A percentile compares a stretch with the other conserved stretches of the same genome.
Conservation (phyloP, 495 filamentous ascomycete species). For the Tuber magnatum region DNA sequence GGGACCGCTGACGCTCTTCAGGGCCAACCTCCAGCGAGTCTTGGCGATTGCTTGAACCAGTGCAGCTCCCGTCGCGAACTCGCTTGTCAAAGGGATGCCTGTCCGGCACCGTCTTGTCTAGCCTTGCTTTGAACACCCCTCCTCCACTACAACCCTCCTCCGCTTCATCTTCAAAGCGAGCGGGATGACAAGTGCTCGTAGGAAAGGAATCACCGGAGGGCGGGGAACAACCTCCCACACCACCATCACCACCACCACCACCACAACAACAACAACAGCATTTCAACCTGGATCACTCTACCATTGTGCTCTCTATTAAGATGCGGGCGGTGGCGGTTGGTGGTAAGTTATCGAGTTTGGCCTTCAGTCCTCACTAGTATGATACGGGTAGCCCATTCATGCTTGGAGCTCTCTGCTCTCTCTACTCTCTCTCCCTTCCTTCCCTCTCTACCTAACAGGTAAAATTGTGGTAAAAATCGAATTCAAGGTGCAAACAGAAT, state of each 20-base stretch:
- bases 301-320: background rate
- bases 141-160: background rate
- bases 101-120: background rate
- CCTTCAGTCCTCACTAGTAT: background rate
- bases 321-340: background rate
- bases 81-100: background rate
- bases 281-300: background rate
- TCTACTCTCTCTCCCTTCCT: background rate
- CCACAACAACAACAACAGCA: background rate
- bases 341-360: background rate
- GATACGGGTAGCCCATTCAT: background rate
- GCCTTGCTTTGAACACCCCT: background rate
- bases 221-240: background rate
- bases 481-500: background rate
- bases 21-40: background rate
- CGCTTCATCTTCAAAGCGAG: background rate
- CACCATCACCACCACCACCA: too few relatives aligned
- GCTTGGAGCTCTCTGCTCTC: background rate
- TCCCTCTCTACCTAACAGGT: background rate
- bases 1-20: background rate
- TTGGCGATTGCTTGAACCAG: background rate
- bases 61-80: background rate
- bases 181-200: background rate
- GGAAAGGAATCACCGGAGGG: background rate
- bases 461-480: background rate